A percentile compares a stretch with the other conserved stretches of the same genome.
Evolutionary conservation across 768 basidiomycete species (phyloP).

Genomic region (Obba rivulosa): DNA sequence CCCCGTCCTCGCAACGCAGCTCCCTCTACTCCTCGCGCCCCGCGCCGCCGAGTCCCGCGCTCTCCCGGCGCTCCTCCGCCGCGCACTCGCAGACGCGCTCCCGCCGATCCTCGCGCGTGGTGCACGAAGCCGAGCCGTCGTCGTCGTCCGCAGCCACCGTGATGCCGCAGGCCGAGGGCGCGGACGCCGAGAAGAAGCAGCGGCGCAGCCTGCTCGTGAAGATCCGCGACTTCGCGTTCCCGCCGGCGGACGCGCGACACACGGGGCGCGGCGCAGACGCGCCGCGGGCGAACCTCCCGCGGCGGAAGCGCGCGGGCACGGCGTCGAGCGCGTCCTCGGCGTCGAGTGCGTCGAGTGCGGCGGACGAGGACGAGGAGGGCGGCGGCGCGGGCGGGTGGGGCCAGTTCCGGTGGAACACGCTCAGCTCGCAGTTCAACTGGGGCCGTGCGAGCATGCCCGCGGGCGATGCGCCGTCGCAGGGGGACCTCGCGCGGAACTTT

Average conservation of each 20-base stretch:
- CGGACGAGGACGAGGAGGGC: conserved; percentile 24
- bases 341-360: conserved; percentile 15
- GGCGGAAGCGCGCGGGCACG: conserved; percentile 23
- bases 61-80: conserved; percentile 40
- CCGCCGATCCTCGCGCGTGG: conserved; percentile 31
- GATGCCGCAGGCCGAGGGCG: conserved; percentile 3
- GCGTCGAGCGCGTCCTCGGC: conserved; percentile 21
- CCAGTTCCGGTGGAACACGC: conserved; percentile 37
- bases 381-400: conserved; percentile 26
- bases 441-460: conserved; percentile 19
- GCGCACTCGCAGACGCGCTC: conserved; percentile 27
- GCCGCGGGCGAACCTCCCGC: conserved; percentile 34
- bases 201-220: conserved; percentile 27
- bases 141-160: conserved; percentile 13
- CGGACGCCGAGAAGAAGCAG: conserved; percentile 9
- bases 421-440: conserved; percentile 33
- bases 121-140: conserved; percentile 31
- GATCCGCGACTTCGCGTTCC: conserved; percentile 48
- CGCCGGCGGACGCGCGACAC: conserved; percentile 38
- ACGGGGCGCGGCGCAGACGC: conserved; percentile 35
- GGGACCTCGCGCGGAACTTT: conserved; percentile 47
- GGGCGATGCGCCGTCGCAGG: conserved; percentile 29
- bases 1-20: conserved; percentile 20
- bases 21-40: conserved; percentile 47
- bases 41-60: conserved; percentile 55